Evolutionary conservation across 345 rosid genomes (phyloP), one percentile per base, ranked within the genome.

Genomic region (Raphanus raphanistrum): DNA sequence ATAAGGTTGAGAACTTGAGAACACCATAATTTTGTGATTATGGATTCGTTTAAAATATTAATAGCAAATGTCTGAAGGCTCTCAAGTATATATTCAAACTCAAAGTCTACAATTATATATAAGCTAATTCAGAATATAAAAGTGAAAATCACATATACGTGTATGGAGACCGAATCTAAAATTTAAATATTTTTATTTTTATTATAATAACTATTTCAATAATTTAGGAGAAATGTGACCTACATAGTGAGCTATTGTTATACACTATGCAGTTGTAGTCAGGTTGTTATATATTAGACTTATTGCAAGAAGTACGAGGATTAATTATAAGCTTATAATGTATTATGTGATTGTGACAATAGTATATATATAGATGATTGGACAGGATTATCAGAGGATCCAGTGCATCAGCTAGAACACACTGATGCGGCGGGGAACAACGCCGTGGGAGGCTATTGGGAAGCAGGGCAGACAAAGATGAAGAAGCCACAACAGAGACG

Each of bases 361-460:
- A 27, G 13, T 15, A 9, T 27, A 64, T 52, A 52, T 50, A 60
- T 64, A 75, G 74, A 63, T 74, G 75, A 74, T 38, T 72, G 81
- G 81, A 32, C 85, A 93, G 95, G 98, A 31, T 80, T 94, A 58
- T 92, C 98, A 2, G 97, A 92, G 77, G 99, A 95, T 79, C 95
- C 89, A 31, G 91, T 85, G 75, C 91, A 88, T 79, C 97, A 88
- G 63, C 81, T 73, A 48, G 74, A 73, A 4, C 89, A 86, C 60
- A 84, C 83, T 32, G 90, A 90, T 72, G 87, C 89, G 71, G 89
- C 86, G 3, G 90, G 93, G 52, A 88, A 89, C 72, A 69, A 69
- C 80, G 74, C 62, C 26, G 89, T 85, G 13, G 84, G 89, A 21
- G 85, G 87, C 7, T 67, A 81, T n/a, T 88, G 88, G 89, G 97